Evolutionary conservation across 176 grass and related monocot species (phyloP).

Genomic region (Triticum monococcum): DNA sequence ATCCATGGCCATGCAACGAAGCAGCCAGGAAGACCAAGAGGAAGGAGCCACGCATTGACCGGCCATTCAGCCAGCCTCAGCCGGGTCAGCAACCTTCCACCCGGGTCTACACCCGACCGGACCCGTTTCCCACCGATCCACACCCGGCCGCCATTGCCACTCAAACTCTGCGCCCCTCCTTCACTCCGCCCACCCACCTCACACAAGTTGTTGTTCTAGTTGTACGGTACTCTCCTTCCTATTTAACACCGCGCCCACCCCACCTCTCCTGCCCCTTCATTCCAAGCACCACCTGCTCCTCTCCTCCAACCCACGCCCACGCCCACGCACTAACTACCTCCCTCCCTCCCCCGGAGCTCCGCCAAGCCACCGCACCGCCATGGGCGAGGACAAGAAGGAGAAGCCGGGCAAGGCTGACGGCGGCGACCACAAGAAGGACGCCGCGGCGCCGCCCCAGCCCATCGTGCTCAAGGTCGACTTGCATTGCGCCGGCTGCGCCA

Average conservation of each 20-base stretch:
- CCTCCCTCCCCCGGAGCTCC: background rate
- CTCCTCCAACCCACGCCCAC: background rate
- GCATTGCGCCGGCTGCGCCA: conserved; percentile 80
- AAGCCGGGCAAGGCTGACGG: background rate
- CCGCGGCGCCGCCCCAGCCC: background rate
- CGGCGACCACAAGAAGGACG: conserved; percentile 35
- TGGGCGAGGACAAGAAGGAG: conserved; percentile 40
- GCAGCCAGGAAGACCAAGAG: background rate
- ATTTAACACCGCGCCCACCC: conserved; percentile 36
- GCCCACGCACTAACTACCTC: background rate
- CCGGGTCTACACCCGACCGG: background rate
- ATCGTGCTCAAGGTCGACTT: conserved; percentile 69
- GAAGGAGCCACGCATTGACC: background rate
- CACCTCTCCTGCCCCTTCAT: background rate
- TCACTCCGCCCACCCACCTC: conserved; percentile 25
- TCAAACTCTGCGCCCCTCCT: background rate
- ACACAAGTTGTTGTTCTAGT: background rate
- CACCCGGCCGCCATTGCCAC: background rate
- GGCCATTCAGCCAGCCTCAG: background rate
- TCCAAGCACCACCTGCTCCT: background rate
- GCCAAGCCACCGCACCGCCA: background rate
- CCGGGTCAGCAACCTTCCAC: background rate
- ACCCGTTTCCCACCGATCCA: background rate
- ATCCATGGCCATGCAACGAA: background rate
- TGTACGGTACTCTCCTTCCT: background rate